Base-by-base conservation (phyloP, 441 rosid genomes). In the Lepidium campestre region DNA sequence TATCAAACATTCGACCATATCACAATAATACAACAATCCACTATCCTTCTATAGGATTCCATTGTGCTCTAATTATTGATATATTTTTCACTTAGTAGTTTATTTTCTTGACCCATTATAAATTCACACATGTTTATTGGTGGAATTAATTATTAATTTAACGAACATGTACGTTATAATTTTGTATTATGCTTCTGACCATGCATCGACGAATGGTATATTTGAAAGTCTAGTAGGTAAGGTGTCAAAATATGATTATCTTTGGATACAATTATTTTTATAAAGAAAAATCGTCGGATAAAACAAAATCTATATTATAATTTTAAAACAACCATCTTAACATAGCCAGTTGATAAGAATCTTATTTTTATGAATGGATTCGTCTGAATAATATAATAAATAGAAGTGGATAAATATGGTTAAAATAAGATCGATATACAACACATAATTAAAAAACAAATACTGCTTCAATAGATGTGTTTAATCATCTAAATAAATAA, bases 1-100 rank as follows among this genome's bases (percentile, higher is more conserved):
- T 61, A n/a, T 54, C 8, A 32, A n/a, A 70, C 56, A 55, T 34
- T 45, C 41, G 32, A 53, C 34, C 35, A 17, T 25, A 44, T 32
- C 74, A 10, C 34, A 54, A 62, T 70, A 36, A 45, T 62, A 62
- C 68, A 45, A 36, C 1, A 23, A n/a, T 14, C 63, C 70, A 55
- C 58, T 46, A 62, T n/a, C 23, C 8, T 62, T 17, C 13, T 4
- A 14, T 13, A 9, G 40, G 50, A 15, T 62, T 46, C 57, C 10
- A 36, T 54, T 70, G 50, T 27, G 27, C 49, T n/a, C n/a, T n/a
- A n/a, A n/a, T n/a, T n/a, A n/a, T n/a, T n/a, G n/a, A n/a, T n/a
- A n/a, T n/a, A n/a, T n/a, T n/a, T n/a, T n/a, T n/a, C n/a, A n/a
- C n/a, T n/a, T n/a, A n/a, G n/a, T n/a, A n/a, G 4, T 42, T 62